Evolutionary conservation across 2,329 filamentous ascomycete genomes (phyloP), one percentile per base, ranked within the genome.

Genomic region (Sporothrix mexicana): DNA sequence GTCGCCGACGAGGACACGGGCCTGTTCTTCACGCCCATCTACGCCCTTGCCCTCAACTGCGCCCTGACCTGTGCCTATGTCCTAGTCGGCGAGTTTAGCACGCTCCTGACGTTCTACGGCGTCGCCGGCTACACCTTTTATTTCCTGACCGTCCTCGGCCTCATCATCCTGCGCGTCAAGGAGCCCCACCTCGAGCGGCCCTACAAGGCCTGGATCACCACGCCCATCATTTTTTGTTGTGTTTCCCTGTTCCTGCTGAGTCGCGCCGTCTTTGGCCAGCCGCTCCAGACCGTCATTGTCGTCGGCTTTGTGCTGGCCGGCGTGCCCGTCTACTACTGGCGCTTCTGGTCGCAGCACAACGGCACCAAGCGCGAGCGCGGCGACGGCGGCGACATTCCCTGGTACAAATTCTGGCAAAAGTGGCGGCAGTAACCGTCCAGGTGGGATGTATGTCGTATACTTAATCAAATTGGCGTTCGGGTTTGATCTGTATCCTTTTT

Each of bases 61-160:
- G 76, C 83, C 3, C 83, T 99, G 25, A 97, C 94, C 0, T 83
- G 88, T 3, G 83, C 87, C 1, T 99, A 98, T 83, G 90, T 97
- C 74, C 79, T 92, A 1, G 90, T 97, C 5, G 96, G 96, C 81
- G 94, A 97, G 80, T 98, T 99, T 80, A 87, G 90, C 70, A 97
- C 95, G 0, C 88, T 99, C 1, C 88, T 98, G 73, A 98, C 96
- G 0, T 99, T 99, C 80, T 98, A 98, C 83, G 96, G 96, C 72
- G 96, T 99, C 13, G 96, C 96, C 0, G 95, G 95, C 15, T 99
- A 99, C 81, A 93, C 93, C 0, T 99, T 99, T 80, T 99, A 99
- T 84, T 99, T 99, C 81, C 84, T 97, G 72, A 97, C 95, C 0
- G 96, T 99, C 0, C 88, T 99, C 0, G 96, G 96, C 0, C 86